Evolutionary conservation across 2,329 filamentous ascomycete species (phyloP).

Genomic region (Colletotrichum sp.): DNA sequence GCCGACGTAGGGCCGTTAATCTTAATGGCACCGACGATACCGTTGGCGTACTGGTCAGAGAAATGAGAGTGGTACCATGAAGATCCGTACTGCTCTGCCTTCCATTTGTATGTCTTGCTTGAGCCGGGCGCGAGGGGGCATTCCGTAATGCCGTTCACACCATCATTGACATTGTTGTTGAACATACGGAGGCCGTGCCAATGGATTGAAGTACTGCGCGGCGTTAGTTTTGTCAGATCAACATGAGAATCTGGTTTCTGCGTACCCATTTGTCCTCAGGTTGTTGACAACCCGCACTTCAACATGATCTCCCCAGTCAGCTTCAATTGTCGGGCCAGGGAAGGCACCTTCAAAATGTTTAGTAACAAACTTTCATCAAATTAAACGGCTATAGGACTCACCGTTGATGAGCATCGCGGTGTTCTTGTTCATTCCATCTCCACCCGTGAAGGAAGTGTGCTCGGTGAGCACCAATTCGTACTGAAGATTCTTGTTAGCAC

Average conservation of each 20-base stretch:
- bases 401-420: slow-evolving; percentile 28
- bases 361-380: background rate
- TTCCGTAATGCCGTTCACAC: slow-evolving; percentile 47
- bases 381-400: background rate
- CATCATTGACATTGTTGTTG: slow-evolving; percentile 50
- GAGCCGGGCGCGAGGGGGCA: slow-evolving; percentile 43
- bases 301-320: slow-evolving; percentile 55
- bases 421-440: slow-evolving; percentile 25
- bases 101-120: slow-evolving; percentile 39
- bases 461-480: slow-evolving; percentile 23
- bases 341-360: slow-evolving; percentile 11
- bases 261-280: slow-evolving; percentile 50
- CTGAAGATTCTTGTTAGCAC: background rate
- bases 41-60: slow-evolving; percentile 55
- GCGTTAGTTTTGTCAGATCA: background rate
- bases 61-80: slow-evolving; percentile 55
- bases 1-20: slow-evolving; percentile 49
- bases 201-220: slow-evolving; percentile 45
- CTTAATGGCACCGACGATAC: slow-evolving; percentile 55
- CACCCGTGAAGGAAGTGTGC: slow-evolving; percentile 11
- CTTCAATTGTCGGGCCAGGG: slow-evolving; percentile 52
- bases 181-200: slow-evolving; percentile 55
- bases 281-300: slow-evolving; percentile 70
- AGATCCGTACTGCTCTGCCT: slow-evolving; percentile 43
- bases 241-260: background rate